Evolutionary conservation across 1,139 yeast genomes (phyloP).

Genomic region (Protomyces arabidopsidicola): DNA sequence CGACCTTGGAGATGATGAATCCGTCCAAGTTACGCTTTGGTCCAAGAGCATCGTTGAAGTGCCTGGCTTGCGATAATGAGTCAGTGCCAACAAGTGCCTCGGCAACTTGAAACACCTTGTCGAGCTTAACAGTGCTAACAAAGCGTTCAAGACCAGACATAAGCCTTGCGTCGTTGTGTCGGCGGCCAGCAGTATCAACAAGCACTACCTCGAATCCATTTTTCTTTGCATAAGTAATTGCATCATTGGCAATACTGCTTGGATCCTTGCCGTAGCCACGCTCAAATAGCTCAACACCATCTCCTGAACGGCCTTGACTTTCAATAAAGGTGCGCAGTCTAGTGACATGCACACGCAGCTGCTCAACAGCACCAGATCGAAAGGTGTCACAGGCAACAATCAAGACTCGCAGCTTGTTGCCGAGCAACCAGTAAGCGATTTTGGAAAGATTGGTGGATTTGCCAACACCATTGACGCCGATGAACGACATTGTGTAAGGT

Average conservation of each 20-base stretch:
- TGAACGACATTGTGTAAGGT: constrained; percentile 93
- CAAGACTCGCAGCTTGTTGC: constrained; percentile 77
- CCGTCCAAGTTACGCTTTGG: constrained; percentile 75
- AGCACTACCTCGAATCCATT: constrained; percentile 75
- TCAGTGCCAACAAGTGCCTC: constrained; percentile 98
- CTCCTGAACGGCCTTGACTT: constrained; percentile 45
- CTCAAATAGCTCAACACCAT: constrained; percentile 75
- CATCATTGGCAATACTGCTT: constrained; percentile 90
- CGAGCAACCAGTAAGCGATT: constrained; percentile 90
- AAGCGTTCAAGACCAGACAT: constrained; percentile 95
- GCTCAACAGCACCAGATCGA: constrained; percentile 97
- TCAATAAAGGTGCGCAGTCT: constrained; percentile 63
- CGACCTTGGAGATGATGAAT: constrained; percentile 90
- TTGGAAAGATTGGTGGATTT: constrained; percentile 93
- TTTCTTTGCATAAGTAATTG: constrained; percentile 60
- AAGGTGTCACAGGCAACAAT: constrained; percentile 98
- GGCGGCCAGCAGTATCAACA: constrained; percentile 96
- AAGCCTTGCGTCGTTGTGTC: constrained; percentile 89
- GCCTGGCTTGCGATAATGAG: constrained; percentile 89
- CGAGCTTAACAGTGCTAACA: constrained; percentile 93
- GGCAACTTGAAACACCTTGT: constrained; percentile 96
- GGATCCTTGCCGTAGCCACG: constrained; percentile 98
- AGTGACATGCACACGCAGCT: constrained; percentile 85
- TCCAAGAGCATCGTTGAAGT: constrained; percentile 91
- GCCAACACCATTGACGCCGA: constrained; percentile 97